These are phyloP conservation scores for Yamagishiella unicocca DNA, from an alignment of 139 green algal genomes.

Conservation along the genomic window DNA sequence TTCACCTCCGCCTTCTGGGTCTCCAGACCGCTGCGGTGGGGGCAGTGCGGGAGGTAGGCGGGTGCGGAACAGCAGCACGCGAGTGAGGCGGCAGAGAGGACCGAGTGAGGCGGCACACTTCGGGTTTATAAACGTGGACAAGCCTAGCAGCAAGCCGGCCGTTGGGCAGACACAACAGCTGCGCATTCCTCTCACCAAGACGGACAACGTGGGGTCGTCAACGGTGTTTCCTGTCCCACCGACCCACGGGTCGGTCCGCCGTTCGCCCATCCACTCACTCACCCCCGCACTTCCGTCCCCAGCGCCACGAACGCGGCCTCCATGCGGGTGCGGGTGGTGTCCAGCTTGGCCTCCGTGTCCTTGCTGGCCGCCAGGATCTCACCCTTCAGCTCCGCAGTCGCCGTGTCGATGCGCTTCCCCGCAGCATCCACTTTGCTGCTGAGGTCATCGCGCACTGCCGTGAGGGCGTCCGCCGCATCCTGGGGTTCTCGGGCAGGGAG, in stretches of 20 bases:
- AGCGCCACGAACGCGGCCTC: constrained; percentile 14
- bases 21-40: neutral
- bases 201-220: too few relatives aligned
- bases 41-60: too few relatives aligned
- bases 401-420: neutral
- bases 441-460: neutral
- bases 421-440: neutral
- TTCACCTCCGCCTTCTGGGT: neutral
- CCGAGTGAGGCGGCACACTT: too few relatives aligned
- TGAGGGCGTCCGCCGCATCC: neutral
- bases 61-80: too few relatives aligned
- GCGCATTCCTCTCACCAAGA: too few relatives aligned
- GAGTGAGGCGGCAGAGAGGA: too few relatives aligned
- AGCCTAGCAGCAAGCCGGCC: too few relatives aligned
- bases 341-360: neutral
- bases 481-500: neutral
- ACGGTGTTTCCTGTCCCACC: too few relatives aligned
- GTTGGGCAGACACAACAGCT: too few relatives aligned
- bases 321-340: neutral
- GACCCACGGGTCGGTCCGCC: too few relatives aligned
- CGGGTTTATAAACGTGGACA: too few relatives aligned
- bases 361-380: neutral
- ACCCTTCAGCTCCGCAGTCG: neutral
- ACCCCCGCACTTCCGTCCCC: neutral
- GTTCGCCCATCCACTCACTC: neutral